phyloP scores from a whole-genome alignment of 768 basidiomycete genomes.

The Brasilioporus rufonigricans region DNA sequence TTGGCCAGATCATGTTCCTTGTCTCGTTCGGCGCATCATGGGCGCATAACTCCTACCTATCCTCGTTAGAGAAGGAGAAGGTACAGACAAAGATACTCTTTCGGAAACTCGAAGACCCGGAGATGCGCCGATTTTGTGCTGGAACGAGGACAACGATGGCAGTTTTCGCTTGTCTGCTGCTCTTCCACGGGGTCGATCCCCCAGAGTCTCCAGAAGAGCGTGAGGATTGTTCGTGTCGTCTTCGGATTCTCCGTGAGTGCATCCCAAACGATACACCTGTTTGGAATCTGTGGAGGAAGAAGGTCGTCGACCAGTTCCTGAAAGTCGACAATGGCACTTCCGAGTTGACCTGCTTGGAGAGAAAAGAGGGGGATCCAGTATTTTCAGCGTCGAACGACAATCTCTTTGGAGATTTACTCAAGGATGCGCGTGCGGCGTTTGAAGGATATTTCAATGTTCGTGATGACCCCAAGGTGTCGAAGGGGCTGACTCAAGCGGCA shows the following conservation, averaged over 20 bases:
- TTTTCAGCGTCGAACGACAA: not conserved
- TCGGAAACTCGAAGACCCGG: conserved; percentile 4
- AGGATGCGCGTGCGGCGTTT: conserved; percentile 19
- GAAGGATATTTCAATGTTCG: conserved; percentile 4
- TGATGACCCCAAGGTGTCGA: too few relatives aligned
- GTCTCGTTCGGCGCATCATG: conserved; percentile 32
- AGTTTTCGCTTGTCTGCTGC: conserved; percentile 23
- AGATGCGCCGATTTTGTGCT: conserved; percentile 13
- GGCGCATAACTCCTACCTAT: conserved; percentile 33
- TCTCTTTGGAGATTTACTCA: conserved; percentile 10
- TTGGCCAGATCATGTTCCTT: conserved; percentile 37
- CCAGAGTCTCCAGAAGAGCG: too few relatives aligned
- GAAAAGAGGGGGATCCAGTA: not conserved
- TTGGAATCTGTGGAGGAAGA: conserved; percentile 23
- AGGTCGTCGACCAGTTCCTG: conserved; percentile 21
- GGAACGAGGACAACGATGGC: conserved; percentile 22
- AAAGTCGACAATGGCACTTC: not conserved
- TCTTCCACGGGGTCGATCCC: conserved; percentile 16
- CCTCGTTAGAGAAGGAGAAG: conserved; percentile 35
- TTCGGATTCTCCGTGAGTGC: conserved; percentile 13
- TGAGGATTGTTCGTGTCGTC: not conserved
- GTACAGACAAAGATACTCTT: conserved; percentile 20
- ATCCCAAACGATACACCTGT: conserved; percentile 22
- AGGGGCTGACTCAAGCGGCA: too few relatives aligned
- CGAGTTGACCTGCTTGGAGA: not conserved